Base-by-base conservation (phyloP, 78 protist genomes). In the Chrysochromulina tobinii region DNA sequence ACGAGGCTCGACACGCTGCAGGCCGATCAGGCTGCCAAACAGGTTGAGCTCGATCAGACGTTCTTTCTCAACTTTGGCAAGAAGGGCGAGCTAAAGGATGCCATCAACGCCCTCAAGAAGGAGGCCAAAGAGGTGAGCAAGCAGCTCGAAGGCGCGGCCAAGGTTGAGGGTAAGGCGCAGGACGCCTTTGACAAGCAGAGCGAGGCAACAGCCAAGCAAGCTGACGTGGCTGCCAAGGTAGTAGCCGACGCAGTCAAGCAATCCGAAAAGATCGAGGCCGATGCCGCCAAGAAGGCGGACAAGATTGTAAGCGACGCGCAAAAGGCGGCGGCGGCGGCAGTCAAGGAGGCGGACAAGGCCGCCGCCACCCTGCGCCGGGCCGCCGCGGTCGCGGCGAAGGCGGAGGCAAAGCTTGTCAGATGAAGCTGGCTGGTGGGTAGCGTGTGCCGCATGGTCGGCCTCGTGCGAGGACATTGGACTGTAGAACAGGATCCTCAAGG, bases 1-100 rank as follows among this genome's bases (percentile, higher is more conserved):
- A 11, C 14, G n/a, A 5, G 54, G 50, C 12, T 7, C 79, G 27
- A 11, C 20, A 2, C 79, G 38, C 55, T 17, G 51, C 38, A 69
- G 18, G 15, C 51, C 51, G 79, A 12, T 59, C 7, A 14, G 23
- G 64, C 64, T 12, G 7, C 64, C 7, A 59, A 7, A 59, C 64
- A 59, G 12, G 64, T 59, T 7, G 64, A 23, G 38, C 50, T 25
- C 18, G 79, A 69, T 18, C 21, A 69, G 79, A 69, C 79, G 1
- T 69, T 69, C 79, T 23, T 69, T 51, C 79, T 69, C 53, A 69
- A 69, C 79, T 69, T 69, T 69, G 79, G 79, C 51, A 69, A 11
- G 79, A 11, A 12, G 12, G 79, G 79, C 51, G 79, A 69, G 79
- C 79, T 69, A 4, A 27, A 27, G 8, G 79, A 69, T 17, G 25